Conservation (phyloP, 257 asterid species). For the Mentha longifolia region DNA sequence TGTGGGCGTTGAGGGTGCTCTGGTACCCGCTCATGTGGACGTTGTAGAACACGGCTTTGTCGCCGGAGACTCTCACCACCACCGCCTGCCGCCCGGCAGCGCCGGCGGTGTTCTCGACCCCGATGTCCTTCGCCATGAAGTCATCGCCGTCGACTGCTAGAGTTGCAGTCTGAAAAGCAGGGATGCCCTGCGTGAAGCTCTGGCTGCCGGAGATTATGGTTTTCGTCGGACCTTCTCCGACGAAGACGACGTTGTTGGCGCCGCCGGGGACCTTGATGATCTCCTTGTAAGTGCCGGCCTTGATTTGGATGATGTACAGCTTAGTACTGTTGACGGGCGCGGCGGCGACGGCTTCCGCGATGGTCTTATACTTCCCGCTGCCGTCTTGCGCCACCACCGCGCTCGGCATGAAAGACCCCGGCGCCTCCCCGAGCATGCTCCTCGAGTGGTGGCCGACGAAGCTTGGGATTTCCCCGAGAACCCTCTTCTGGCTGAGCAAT, state of each 20-base stretch:
- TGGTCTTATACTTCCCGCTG: constrained; percentile 55
- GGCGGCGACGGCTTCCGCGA: constrained; percentile 48
- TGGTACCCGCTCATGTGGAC: constrained; percentile 72
- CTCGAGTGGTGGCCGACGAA: constrained; percentile 36
- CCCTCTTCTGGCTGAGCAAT: constrained; percentile 42
- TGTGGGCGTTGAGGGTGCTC: constrained; percentile 76
- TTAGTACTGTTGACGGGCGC: constrained; percentile 43
- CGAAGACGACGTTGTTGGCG: constrained; percentile 46
- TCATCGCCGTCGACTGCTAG: constrained; percentile 66
- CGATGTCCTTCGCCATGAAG: constrained; percentile 71
- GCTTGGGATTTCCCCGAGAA: constrained; percentile 15
- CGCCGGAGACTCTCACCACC: constrained; percentile 76
- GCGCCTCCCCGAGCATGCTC: constrained; percentile 41
- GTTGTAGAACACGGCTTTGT: constrained; percentile 56
- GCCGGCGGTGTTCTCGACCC: constrained; percentile 80
- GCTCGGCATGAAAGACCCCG: constrained; percentile 37
- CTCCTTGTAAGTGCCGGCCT: constrained; percentile 71
- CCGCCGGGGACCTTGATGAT: constrained; percentile 43
- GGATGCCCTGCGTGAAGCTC: constrained; percentile 47
- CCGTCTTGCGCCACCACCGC: constrained; percentile 73
- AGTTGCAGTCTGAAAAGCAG: constrained; percentile 56
- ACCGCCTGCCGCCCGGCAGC: constrained; percentile 67
- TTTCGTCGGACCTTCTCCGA: constrained; percentile 68
- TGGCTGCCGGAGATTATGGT: constrained; percentile 57
- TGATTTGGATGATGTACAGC: constrained; percentile 46